Percentiles rank a stretch among this genome's conserved stretches.
phyloP scores from a whole-genome alignment of 192 early-diverging fungal genomes.

The Podila epicladia region DNA sequence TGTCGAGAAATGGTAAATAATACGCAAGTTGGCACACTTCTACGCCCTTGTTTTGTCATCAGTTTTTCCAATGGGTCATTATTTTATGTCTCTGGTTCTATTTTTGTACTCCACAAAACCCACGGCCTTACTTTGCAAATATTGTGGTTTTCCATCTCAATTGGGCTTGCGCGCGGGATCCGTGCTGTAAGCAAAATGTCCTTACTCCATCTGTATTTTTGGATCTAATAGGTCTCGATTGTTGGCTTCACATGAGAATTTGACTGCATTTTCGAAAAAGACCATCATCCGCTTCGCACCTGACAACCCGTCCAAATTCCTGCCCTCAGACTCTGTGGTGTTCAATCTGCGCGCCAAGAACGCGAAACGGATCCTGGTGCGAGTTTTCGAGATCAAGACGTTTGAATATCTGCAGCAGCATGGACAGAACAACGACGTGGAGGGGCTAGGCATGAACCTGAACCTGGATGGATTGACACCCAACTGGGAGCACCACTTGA shows the following conservation, averaged over 20 bases:
- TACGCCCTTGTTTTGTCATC: no score
- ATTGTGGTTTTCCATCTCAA: not conserved
- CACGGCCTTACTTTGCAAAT: no score
- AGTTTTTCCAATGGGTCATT: no score
- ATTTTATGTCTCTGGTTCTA: not conserved
- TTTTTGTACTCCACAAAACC: not conserved
- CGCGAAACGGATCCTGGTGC: constrained; percentile 43
- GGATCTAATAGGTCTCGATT: constrained; percentile 12
- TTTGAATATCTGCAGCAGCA: constrained; percentile 53
- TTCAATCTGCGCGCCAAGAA: constrained; percentile 54
- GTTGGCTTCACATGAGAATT: constrained; percentile 15
- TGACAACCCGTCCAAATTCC: constrained; percentile 17
- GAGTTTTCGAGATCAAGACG: constrained; percentile 57
- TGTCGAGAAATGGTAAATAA: constrained; percentile 24
- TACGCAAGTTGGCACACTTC: no score
- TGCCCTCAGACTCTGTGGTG: constrained; percentile 45
- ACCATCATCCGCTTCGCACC: constrained; percentile 29
- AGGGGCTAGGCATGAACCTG: constrained; percentile 8
- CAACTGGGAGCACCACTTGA: constrained; percentile 52
- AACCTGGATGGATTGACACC: constrained; percentile 60
- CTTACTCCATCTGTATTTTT: not conserved
- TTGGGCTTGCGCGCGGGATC: not conserved
- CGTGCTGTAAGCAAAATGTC: no score
- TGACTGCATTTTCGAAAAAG: constrained; percentile 21
- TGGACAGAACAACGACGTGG: not conserved